Percentiles rank a stretch among this genome's conserved stretches.
phyloP scores from a whole-genome alignment of 805 yeast species.

The Blastobotrys robertii region DNA sequence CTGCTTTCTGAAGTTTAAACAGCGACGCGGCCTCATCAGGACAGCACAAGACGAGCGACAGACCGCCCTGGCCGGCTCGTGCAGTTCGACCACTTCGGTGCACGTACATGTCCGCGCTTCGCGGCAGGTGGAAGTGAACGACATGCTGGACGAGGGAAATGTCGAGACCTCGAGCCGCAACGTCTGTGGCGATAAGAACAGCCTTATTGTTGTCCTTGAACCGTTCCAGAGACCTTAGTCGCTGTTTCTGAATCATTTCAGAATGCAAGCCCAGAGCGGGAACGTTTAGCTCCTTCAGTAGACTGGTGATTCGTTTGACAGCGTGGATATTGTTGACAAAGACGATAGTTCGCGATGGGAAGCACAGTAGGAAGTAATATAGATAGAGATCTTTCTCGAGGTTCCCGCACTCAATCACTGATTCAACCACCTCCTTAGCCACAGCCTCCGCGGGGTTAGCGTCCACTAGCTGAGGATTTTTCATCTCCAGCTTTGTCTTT shows the following conservation, averaged over 20 bases:
- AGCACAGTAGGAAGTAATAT: conserved; percentile 77
- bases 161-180: conserved; percentile 97
- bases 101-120: conserved; percentile 88
- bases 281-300: conserved; percentile 58
- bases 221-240: conserved; percentile 75
- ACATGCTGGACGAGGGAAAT: conserved; percentile 87
- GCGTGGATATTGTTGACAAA: conserved; percentile 95
- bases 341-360: conserved; percentile 81
- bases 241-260: conserved; percentile 88
- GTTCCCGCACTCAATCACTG: conserved; percentile 84
- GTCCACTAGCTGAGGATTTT: conserved; percentile 66
- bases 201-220: conserved; percentile 43
- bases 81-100: conserved; percentile 99
- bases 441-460: conserved; percentile 79
- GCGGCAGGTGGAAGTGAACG: conserved; percentile 89
- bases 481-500: conserved; percentile 61
- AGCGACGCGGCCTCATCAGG: conserved; percentile 89
- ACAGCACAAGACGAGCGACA: conserved; percentile 85
- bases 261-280: conserved; percentile 75
- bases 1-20: conserved; percentile 42
- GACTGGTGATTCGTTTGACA: conserved; percentile 75
- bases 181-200: conserved; percentile 85
- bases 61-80: conserved; percentile 88
- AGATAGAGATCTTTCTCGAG: conserved; percentile 82
- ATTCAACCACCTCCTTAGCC: conserved; percentile 67